A percentile compares a stretch with the other conserved stretches of the same genome.
Evolutionary conservation across 352 stramenopile genomes (phyloP).

Genomic region (Globisporangium splendens): DNA sequence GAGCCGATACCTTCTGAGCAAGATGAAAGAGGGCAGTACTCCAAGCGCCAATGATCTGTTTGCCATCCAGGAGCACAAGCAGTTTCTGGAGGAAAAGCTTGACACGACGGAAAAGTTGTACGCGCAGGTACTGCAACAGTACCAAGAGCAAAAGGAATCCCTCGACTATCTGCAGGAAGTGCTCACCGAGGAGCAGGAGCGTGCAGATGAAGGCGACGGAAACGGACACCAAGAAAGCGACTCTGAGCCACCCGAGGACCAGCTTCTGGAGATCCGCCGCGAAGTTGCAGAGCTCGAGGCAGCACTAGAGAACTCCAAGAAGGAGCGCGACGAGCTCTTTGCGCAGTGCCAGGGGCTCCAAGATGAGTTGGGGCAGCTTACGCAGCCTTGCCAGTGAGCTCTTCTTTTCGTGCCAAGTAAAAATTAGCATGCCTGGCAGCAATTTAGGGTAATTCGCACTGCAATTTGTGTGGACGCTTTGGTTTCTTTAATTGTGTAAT

Average conservation of each 20-base stretch:
- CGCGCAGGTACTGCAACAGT: slow-evolving; percentile 60
- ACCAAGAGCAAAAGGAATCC: slow-evolving; percentile 58
- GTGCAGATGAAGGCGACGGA: slow-evolving; percentile 21
- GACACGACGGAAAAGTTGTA: slow-evolving; percentile 73
- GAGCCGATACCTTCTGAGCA: slow-evolving; percentile 26
- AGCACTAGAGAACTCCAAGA: slow-evolving; percentile 29
- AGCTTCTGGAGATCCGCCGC: slow-evolving; percentile 11
- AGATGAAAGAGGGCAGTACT: slow-evolving; percentile 10
- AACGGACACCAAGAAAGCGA: slow-evolving; percentile 19
- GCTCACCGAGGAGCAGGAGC: slow-evolving; percentile 46
- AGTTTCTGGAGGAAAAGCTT: slow-evolving; percentile 56
- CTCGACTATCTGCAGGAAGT: slow-evolving; percentile 61
- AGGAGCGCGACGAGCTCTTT: slow-evolving; percentile 64
- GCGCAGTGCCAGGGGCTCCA: slow-evolving; percentile 54
- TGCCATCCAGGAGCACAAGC: slow-evolving; percentile 32
- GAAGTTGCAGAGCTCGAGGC: slow-evolving; percentile 25
- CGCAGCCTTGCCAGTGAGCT: neutral
- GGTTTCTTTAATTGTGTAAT: too few relatives aligned
- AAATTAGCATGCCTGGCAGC: too few relatives aligned
- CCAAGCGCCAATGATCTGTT: slow-evolving; percentile 23
- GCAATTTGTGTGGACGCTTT: too few relatives aligned
- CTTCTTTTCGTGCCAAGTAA: too few relatives aligned
- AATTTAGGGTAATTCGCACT: too few relatives aligned
- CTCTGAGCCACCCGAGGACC: neutral
- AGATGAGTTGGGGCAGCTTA: slow-evolving; percentile 34